phyloP scores from a whole-genome alignment of 169 alveolate genomes.

The Plasmodium falciparum region DNA sequence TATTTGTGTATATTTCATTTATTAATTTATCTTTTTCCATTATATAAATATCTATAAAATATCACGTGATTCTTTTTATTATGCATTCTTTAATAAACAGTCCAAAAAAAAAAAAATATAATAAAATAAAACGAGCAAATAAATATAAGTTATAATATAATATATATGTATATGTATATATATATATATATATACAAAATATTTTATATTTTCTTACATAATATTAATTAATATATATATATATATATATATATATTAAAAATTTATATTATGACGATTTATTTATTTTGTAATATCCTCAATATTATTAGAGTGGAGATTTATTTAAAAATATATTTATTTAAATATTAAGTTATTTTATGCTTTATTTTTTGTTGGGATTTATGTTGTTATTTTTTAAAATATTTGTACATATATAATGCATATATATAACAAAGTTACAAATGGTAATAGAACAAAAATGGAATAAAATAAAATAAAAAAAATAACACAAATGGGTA shows the following conservation, averaged over 20 bases:
- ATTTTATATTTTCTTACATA: no score
- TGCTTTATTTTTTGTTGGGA: no score
- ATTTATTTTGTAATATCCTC: no score
- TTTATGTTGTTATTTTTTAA: no score
- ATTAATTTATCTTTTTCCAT: not conserved
- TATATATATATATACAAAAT: no score
- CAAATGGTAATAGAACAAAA: not conserved
- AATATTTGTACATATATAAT: not conserved
- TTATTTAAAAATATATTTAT: no score
- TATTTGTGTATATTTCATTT: not conserved
- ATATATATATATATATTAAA: no score
- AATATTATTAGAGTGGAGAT: no score
- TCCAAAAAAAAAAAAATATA: conserved; percentile 1
- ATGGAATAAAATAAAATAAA: conserved; percentile 6
- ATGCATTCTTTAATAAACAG: conserved; percentile 1
- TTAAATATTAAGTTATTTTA: no score
- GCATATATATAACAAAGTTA: not conserved
- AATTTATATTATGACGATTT: no score
- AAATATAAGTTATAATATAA: not conserved
- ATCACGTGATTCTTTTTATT: not conserved
- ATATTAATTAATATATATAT: no score
- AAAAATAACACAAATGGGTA: conserved; percentile 3
- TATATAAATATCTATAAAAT: not conserved
- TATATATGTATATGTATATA: no score
- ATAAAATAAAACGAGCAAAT: not conserved